phyloP scores from a whole-genome alignment of 1,284 basidiomycete genomes.

The Waitea zeae region DNA sequence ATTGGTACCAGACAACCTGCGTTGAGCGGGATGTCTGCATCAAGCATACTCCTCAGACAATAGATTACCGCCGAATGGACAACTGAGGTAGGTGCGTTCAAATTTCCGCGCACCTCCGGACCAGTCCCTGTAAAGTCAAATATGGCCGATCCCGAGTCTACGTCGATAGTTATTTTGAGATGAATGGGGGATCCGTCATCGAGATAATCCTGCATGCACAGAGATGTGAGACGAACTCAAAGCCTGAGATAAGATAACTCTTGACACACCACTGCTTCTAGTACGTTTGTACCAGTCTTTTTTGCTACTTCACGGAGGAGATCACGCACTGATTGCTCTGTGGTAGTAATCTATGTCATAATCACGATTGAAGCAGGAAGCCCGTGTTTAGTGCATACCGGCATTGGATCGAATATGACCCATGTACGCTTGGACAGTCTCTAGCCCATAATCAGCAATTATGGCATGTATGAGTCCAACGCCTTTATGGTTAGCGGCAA shows the following conservation, averaged over 20 bases:
- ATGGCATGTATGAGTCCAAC: slow-evolving; percentile 69
- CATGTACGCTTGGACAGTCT: slow-evolving; percentile 89
- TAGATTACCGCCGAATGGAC: slow-evolving; percentile 92
- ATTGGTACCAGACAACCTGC: slow-evolving; percentile 80
- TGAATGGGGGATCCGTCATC: slow-evolving; percentile 84
- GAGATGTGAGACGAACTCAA: no score
- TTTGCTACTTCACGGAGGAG: slow-evolving; percentile 67
- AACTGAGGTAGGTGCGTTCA: slow-evolving; percentile 81
- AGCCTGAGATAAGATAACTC: no score
- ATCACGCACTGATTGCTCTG: slow-evolving; percentile 63
- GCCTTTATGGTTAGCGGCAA: slow-evolving; percentile 92
- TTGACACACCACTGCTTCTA: slow-evolving; percentile 51
- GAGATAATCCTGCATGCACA: no score
- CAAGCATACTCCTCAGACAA: slow-evolving; percentile 86
- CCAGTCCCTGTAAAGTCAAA: slow-evolving; percentile 89
- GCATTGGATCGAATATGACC: slow-evolving; percentile 82
- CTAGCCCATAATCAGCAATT: slow-evolving; percentile 74
- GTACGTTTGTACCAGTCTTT: slow-evolving; percentile 42
- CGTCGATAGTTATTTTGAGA: slow-evolving; percentile 69
- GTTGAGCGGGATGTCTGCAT: slow-evolving; percentile 86
- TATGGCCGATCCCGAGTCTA: slow-evolving; percentile 59
- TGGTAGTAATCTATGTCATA: no score
- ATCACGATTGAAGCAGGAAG: background rate
- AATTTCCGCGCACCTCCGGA: slow-evolving; percentile 77
- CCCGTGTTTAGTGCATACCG: slow-evolving; percentile 15